Percentiles rank a stretch among this genome's conserved stretches.
Conservation (phyloP, 1,284 basidiomycete genomes). For the Pascua guehoae region DNA sequence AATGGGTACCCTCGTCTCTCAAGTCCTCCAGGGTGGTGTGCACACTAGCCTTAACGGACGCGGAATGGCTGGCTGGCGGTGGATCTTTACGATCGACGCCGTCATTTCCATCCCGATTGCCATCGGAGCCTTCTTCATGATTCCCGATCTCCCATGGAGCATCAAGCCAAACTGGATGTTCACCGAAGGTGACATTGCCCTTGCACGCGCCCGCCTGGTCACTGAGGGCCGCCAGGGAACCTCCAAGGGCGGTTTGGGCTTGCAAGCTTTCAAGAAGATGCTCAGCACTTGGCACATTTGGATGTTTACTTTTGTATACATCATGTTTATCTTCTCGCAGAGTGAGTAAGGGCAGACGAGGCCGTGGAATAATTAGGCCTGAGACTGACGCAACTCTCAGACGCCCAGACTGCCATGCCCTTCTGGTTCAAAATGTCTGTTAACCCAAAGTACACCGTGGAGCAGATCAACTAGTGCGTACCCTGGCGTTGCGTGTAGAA, state of each 20-base stretch:
- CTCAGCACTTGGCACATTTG: constrained; percentile 27
- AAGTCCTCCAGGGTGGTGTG: too few relatives aligned
- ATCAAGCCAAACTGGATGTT: not conserved
- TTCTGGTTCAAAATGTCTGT: constrained; percentile 27
- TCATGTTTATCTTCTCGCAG: not conserved
- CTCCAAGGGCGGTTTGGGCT: constrained; percentile 18
- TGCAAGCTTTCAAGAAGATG: constrained; percentile 18
- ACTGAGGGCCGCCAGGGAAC: constrained; percentile 14
- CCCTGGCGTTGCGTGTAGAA: too few relatives aligned
- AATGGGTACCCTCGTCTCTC: too few relatives aligned
- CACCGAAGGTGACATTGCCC: constrained; percentile 16
- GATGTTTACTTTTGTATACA: constrained; percentile 33
- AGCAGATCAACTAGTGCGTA: constrained; percentile 25
- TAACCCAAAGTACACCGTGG: constrained; percentile 4
- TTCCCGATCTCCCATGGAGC: constrained; percentile 30
- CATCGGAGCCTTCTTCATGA: constrained; percentile 35
- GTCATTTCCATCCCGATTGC: constrained; percentile 37
- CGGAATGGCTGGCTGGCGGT: constrained; percentile 50
- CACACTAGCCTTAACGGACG: too few relatives aligned
- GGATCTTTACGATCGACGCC: constrained; percentile 54
- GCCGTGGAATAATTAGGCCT: not conserved
- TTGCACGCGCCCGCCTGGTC: constrained; percentile 23
- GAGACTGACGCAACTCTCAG: constrained; percentile 28
- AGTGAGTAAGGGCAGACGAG: constrained; percentile 18
- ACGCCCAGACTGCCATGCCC: constrained; percentile 29